Evolutionary conservation across 2,329 filamentous ascomycete genomes (phyloP), one percentile per base, ranked within the genome.

Genomic region (Tolypocladium guangdongense): DNA sequence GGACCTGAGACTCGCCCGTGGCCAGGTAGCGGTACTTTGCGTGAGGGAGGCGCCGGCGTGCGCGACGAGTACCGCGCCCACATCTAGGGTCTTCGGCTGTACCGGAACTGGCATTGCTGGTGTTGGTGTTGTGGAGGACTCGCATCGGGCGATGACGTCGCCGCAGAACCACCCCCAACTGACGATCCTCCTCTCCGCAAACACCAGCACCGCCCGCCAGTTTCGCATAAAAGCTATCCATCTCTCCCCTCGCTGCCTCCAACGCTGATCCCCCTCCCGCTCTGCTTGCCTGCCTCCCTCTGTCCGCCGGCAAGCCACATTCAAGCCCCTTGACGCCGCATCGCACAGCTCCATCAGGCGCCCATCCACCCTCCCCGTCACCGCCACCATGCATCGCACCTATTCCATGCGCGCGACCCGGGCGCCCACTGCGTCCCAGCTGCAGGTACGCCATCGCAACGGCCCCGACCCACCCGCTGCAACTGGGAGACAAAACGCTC

Each of bases 391-490:
- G 92, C 93, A 99, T 82, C 90, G 92, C 72, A 96, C 93, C 61
- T 99, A 97, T 73, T 96, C 90, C 65, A 95, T 96, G 93, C 91
- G 93, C 86, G 88, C 95, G 75, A 87, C 88, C 73, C 86, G 93
- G 80, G 90, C 90, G 73, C 93, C 93, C 49, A 99, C 93, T 61
- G 93, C 93, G 67, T 95, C 90, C 67, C 80, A 83, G 67, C 75
- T 83, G 47, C 79, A 83, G 70, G 80, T 82, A 66, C 57, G 71
- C 55, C 46, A 50, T 38, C 14, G 16, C 47, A 24, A 27, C 33
- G 51, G 49, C 27, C 49, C 50, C 27, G n/a, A 45, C 45, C 20
- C 10, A 8, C 10, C 27, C 27, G 43, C 18, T 46, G 43, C 43
- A n/a, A n/a, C 7, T n/a, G 12, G 18, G 32, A 45, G 12, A 30